phyloP scores from a whole-genome alignment of 495 filamentous ascomycete species.

The Daldinia vernicosa region DNA sequence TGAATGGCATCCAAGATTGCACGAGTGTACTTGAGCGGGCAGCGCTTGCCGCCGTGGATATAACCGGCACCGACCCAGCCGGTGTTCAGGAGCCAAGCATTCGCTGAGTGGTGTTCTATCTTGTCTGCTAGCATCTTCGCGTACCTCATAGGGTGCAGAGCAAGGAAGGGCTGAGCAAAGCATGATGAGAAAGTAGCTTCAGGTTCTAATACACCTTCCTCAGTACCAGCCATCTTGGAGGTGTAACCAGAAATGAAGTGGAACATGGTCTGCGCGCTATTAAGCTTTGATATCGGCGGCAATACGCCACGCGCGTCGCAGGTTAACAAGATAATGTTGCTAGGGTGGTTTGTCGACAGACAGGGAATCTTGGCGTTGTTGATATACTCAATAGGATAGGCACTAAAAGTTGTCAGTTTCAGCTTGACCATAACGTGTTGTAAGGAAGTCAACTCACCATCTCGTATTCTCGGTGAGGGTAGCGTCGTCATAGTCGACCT shows the following conservation, averaged over 20 bases:
- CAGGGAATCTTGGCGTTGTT: constrained; percentile 98
- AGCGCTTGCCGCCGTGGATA: constrained; percentile 94
- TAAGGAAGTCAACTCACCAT: constrained; percentile 57
- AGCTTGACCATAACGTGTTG: background rate
- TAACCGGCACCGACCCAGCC: constrained; percentile 98
- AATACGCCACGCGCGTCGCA: constrained; percentile 98
- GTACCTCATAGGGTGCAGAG: constrained; percentile 99
- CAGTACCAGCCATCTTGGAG: constrained; percentile 99
- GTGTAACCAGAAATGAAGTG: constrained; percentile 99
- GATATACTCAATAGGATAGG: constrained; percentile 99
- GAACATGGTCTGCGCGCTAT: constrained; percentile 97
- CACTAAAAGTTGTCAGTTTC: constrained; percentile 53
- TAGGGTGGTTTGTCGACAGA: constrained; percentile 83
- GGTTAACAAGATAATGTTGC: constrained; percentile 97
- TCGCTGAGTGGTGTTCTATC: constrained; percentile 92
- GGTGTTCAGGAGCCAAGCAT: constrained; percentile 99
- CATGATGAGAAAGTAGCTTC: constrained; percentile 99
- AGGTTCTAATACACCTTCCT: constrained; percentile 95
- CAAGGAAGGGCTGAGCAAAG: constrained; percentile 99
- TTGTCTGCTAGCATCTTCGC: constrained; percentile 97
- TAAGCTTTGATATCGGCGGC: constrained; percentile 97
- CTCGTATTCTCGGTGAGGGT: constrained; percentile 98
- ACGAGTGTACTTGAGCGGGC: constrained; percentile 98
- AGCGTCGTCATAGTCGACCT: constrained; percentile 92
- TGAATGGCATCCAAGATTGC: constrained; percentile 98